Evolutionary conservation across 2,329 filamentous ascomycete genomes (phyloP), one percentile per base, ranked within the genome.

Genomic region (Exserohilum rostratum): DNA sequence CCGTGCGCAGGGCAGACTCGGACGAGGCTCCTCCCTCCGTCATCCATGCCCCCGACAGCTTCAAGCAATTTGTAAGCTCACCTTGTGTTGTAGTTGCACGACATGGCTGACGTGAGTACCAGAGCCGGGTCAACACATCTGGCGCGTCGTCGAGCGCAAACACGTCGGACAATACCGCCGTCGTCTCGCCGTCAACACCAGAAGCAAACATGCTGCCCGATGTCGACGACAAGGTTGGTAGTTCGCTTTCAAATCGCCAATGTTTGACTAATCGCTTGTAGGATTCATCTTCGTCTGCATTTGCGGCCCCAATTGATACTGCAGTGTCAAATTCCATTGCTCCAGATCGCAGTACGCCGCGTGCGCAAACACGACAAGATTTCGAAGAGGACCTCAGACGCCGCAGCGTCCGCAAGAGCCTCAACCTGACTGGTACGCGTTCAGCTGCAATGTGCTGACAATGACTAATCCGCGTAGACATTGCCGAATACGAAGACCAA

Each of bases 1-100:
- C 73, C 27, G 58, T 65, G 40, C 70, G 73, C 46, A 59, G 77
- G 67, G 88, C 72, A 79, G 87, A 70, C 48, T 83, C 83, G 20
- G 87, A 87, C 57, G 91, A 96, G 62, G 91, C 93, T 63, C 88
- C 91, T 20, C 84, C 91, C 48, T 97, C 93, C 1, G 93, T 96
- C 50, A 96, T 97, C 64, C 93, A 96, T 80, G 91, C 90, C 13
- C 92, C 93, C 0, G 83, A 91, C 61, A 90, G 89, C 58, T 97
- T 95, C 75, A 84, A 86, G 51, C 85, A 85, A 64, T 96, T 95
- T 84, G 90, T 95, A 61, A 55, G 70, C 63, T 38, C 54, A 40
- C 40, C 49, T 15, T 54, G 45, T 39, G 42, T 57, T 67, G 50
- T 58, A 61, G 69, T 66, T 65, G 64, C 64, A 74, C 65, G 37